A percentile compares a stretch with the other conserved stretches of the same genome.
phyloP scores from a whole-genome alignment of 805 yeast species.

The Hanseniaspora valbyensis region DNA sequence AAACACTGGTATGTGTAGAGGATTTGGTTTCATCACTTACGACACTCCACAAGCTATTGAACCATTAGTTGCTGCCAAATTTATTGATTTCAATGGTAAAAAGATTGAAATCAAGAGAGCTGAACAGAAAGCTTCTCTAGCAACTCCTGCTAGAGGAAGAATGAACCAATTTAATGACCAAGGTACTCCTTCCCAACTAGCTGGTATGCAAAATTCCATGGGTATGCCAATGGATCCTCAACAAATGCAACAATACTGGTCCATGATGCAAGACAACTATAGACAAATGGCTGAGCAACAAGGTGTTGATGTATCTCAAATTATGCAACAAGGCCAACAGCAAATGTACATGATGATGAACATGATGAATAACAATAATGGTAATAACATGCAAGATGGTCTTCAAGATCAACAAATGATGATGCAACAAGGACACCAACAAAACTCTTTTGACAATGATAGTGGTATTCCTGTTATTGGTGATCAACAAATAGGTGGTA shows the following conservation, averaged over 20 bases:
- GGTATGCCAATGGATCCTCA: constrained; percentile 34
- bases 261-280: constrained; percentile 45
- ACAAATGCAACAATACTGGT: constrained; percentile 54
- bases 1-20: constrained; percentile 93
- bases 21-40: constrained; percentile 92
- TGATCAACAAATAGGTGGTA: constrained; percentile 18
- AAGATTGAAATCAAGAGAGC: constrained; percentile 77
- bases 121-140: constrained; percentile 47
- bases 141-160: constrained; percentile 27
- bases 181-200: constrained; percentile 20
- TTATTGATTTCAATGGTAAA: constrained; percentile 73
- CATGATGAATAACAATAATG: constrained; percentile 22
- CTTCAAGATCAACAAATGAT: constrained; percentile 17
- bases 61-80: constrained; percentile 69
- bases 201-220: constrained; percentile 23
- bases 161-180: constrained; percentile 38
- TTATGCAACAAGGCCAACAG: constrained; percentile 30
- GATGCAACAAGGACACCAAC: constrained; percentile 15
- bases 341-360: constrained; percentile 30
- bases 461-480: constrained; percentile 23
- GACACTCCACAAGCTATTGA: constrained; percentile 93
- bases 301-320: constrained; percentile 29
- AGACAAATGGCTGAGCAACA: constrained; percentile 30
- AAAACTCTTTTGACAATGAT: constrained; percentile 19
- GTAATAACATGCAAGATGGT: constrained; percentile 17